Evolutionary conservation across 306 rosid genomes (phyloP).

Genomic region (Elaeagnus macrophylla): DNA sequence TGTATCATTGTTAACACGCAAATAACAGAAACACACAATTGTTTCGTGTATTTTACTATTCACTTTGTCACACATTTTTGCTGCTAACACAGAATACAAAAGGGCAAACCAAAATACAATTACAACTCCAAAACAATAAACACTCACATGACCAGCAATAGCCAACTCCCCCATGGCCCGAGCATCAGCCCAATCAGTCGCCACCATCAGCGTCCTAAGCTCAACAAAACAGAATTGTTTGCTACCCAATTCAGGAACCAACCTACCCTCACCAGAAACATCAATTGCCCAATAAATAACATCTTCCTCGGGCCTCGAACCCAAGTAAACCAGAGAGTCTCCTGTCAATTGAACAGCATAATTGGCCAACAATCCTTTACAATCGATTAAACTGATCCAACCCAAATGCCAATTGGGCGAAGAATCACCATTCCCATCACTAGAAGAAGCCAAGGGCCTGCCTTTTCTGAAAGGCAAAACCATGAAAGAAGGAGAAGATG

Average conservation of each 20-base stretch:
- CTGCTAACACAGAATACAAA: not conserved
- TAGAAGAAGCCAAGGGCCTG: constrained; percentile 48
- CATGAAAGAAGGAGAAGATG: constrained; percentile 48
- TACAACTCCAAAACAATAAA: not conserved
- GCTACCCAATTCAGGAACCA: constrained; percentile 36
- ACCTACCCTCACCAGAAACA: constrained; percentile 39
- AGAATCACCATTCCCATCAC: constrained; percentile 17
- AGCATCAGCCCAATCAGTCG: constrained; percentile 67
- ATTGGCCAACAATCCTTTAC: constrained; percentile 29
- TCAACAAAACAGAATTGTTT: constrained; percentile 51
- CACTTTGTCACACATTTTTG: not conserved
- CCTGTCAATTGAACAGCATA: constrained; percentile 37
- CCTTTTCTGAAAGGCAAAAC: constrained; percentile 71
- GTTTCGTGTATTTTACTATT: not conserved
- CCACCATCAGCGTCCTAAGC: constrained; percentile 81
- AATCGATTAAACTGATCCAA: constrained; percentile 56
- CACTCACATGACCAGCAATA: constrained; percentile 86
- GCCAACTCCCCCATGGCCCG: constrained; percentile 59
- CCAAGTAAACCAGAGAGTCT: constrained; percentile 64
- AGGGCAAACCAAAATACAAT: not conserved
- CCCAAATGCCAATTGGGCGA: constrained; percentile 61
- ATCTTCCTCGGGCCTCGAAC: constrained; percentile 45
- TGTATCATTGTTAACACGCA: not conserved
- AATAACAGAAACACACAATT: not conserved
- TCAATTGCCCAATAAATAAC: constrained; percentile 74